Base-by-base conservation (phyloP, 2,329 filamentous ascomycete genomes). In the Coniochaeta ligniaria region DNA sequence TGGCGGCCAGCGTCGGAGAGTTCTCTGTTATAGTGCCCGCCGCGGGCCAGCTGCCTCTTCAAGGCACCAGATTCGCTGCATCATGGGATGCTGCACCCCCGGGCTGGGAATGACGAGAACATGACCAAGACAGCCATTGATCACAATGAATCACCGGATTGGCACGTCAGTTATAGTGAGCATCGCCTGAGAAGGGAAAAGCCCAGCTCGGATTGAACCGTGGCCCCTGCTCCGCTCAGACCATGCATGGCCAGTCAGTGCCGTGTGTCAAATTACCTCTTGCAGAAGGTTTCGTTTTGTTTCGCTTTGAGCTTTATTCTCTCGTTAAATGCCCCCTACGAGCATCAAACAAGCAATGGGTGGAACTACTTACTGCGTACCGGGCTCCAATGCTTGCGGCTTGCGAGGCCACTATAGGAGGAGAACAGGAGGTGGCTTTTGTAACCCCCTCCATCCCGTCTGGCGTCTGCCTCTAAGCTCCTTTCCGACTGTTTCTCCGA, bases 211-310 rank as follows among this genome's bases (percentile, higher is more conserved):
- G 58, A 62, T 64, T 64, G 62, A 64, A 58, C 64, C 62, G 58
- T 62, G 59, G 58, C 58, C 58, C 62, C 52, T 61, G 57, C 61
- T 61, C 66, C 63, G 63, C 67, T 66, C 65, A 66, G 68, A 66
- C 66, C 65, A 62, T 66, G 62, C 65, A 63, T 64, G 64, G 59
- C 63, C 66, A 61, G 61, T 62, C 64, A 64, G 61, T 68, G 65
- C 66, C 63, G 67, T 64, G 65, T 64, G 64, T 60, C 63, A 66
- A 64, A 60, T 65, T 69, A 62, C 66, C 67, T 60, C 61, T 69
- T 70, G 65, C 58, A 63, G 66, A 68, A 70, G 65, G 68, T 67
- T 70, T 69, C 47, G 47, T 52, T 52, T 52, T 52, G 47, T 52
- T 52, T 52, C 63, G 66, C 63, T 60, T 64, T 65, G 54, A 61